Evolutionary conservation across 257 asterid genomes (phyloP), one percentile per base, ranked within the genome.

Genomic region (Gentiana straminea): DNA sequence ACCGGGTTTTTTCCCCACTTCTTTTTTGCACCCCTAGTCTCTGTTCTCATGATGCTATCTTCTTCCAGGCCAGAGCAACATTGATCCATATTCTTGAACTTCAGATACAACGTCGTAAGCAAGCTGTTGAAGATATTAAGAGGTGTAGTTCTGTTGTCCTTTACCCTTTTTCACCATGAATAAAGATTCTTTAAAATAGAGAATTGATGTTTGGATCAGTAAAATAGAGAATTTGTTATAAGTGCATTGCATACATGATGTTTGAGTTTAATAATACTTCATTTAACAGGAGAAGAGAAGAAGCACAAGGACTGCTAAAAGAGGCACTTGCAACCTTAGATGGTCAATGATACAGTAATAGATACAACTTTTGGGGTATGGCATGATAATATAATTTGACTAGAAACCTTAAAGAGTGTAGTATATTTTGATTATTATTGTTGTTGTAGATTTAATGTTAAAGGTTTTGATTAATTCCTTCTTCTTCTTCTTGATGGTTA

Each of bases 91-190:
- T 92, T 67, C 82, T 92, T 70, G 97, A 88, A 64, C 94, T 85
- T 64, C 98, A 88, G 78, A 92, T 92, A 79, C 88, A 83, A 56
- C 70, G 89, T 48, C 93, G 97, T 38, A 85, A 75, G 70, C 97
- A 81, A 80, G 98, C 98, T 6, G 92, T 92, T 58, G 98, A 92
- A 74, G 98, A 92, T 76, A 92, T 92, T 55, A 92, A 72, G 79
- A 84, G 92, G 98, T 91, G 62, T 56, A 59, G 9, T 55, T 52
- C 64, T 58, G 41, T 32, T 10, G 44, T 34, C 38, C 15, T 41
- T 10, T 41, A 7, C 46, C 46, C 46, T 4, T 41, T 5, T 10
- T 4, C 45, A 39, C 46, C 8, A 41, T 39, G 45, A 5, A 7
- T 41, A 41, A 5, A 10, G 7, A 41, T 41, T 10, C 9, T 1